These are phyloP conservation scores for Limtongia smithiae DNA, from an alignment of 805 yeast genomes.

Conservation along the genomic window DNA sequence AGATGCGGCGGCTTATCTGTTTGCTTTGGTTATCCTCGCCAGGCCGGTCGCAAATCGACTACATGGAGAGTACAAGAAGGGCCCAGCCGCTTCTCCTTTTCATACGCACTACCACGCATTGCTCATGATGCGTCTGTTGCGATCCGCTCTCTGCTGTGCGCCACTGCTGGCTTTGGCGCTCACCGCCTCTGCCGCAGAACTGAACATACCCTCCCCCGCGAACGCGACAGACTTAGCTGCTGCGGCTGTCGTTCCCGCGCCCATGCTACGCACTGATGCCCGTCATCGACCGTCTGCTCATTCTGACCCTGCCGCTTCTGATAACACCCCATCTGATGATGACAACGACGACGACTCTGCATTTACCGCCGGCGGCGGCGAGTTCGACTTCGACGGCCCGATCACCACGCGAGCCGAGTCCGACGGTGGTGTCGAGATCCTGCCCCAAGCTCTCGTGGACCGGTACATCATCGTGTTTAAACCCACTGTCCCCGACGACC, in stretches of 20 bases:
- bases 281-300: neutral
- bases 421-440: neutral
- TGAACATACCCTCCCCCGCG: no score
- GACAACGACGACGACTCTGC: neutral
- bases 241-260: neutral
- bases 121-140: no score
- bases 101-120: no score
- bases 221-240: neutral
- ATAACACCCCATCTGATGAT: neutral
- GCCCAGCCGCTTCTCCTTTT: no score
- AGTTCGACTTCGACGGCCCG: neutral
- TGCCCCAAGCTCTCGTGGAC: neutral
- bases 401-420: neutral
- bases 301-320: neutral
- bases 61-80: no score
- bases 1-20: no score
- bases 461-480: conserved; percentile 3
- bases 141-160: no score
- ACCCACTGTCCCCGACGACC: neutral
- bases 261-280: neutral
- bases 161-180: no score
- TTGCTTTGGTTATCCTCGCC: no score
- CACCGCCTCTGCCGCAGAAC: no score
- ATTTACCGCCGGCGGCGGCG: neutral
- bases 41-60: no score